Conservation (phyloP, 345 rosid species). For the Gossypium herbaceum region DNA sequence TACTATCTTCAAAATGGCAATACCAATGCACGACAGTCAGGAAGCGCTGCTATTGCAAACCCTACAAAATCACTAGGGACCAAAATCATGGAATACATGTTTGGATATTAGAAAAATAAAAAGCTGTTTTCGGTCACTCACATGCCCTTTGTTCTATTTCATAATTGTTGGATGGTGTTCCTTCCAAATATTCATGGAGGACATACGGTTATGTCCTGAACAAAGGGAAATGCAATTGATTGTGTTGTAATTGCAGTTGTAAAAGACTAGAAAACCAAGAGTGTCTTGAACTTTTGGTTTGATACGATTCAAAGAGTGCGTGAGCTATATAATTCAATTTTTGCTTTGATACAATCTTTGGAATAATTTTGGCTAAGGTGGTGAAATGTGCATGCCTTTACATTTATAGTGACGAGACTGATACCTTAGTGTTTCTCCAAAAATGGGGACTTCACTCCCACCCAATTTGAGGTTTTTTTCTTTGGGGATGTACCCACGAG, state of each 20-base stretch:
- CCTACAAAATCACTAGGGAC: slow-evolving; percentile 81
- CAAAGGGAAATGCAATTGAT: neutral
- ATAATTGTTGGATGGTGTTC: neutral
- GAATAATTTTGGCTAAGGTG: too few species aligned
- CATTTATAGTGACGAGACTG: too few species aligned
- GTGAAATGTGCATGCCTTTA: too few species aligned
- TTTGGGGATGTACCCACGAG: too few species aligned
- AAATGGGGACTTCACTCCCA: too few species aligned
- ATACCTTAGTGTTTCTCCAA: too few species aligned
- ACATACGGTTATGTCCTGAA: neutral
- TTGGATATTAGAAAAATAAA: slow-evolving; percentile 50
- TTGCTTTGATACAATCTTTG: neutral
- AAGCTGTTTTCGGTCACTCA: neutral
- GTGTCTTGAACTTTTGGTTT: neutral
- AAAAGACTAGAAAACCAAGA: neutral
- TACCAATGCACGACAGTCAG: slow-evolving; percentile 50
- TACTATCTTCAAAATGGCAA: slow-evolving; percentile 64
- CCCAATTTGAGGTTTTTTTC: too few species aligned
- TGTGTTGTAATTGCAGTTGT: slow-evolving; percentile 1
- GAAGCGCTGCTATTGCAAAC: slow-evolving; percentile 62
- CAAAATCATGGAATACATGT: slow-evolving; percentile 78
- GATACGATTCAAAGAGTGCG: too few species aligned
- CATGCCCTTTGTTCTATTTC: neutral
- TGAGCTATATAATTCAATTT: neutral
- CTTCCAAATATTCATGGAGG: neutral